These are phyloP conservation scores for Acmispon strigosus DNA, from an alignment of 306 rosid genomes.

Conservation along the genomic window DNA sequence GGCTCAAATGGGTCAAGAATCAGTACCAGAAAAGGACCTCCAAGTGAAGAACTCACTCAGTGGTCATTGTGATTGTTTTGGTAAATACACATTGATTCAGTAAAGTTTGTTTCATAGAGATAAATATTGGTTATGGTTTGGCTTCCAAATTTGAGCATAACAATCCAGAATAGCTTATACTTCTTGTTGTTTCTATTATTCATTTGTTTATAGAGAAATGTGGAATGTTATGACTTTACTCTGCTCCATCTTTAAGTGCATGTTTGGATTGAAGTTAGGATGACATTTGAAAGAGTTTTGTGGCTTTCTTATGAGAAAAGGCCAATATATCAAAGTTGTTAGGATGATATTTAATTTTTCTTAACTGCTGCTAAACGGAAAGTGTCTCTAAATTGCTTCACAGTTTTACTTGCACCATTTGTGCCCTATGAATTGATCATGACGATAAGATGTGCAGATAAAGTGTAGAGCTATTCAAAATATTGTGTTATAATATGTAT, in stretches of 20 bases:
- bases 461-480: no score
- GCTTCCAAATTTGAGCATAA: background rate
- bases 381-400: no score
- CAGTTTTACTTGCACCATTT: no score
- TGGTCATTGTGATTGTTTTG: background rate
- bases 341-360: no score
- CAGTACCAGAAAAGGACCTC: slow-evolving; percentile 55
- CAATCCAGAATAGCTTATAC: background rate
- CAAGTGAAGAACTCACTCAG: slow-evolving; percentile 28
- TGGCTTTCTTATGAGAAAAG: no score
- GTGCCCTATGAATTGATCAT: no score
- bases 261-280: no score
- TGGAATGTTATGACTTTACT: background rate
- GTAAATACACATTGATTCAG: slow-evolving; percentile 17
- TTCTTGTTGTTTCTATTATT: background rate
- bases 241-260: background rate
- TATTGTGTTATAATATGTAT: no score
- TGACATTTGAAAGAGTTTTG: no score
- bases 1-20: slow-evolving; percentile 69
- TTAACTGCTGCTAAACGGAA: no score
- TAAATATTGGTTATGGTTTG: background rate
- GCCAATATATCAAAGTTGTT: no score
- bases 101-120: background rate
- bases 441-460: no score
- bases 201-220: slow-evolving; percentile 12